These are phyloP conservation scores for Auriscalpium vulgare DNA, from an alignment of 768 basidiomycete genomes.

Conservation along the genomic window DNA sequence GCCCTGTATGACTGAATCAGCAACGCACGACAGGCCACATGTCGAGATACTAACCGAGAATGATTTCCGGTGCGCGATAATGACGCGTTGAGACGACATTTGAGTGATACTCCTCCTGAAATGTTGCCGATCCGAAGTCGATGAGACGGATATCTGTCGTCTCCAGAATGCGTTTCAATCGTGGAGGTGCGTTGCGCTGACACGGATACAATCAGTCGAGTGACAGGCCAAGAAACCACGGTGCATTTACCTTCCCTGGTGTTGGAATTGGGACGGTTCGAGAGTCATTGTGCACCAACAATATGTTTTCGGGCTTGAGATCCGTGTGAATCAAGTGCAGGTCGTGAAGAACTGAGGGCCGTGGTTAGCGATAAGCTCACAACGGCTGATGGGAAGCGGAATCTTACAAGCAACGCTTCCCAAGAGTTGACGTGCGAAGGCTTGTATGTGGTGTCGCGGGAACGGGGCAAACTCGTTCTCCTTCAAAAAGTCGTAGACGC, in stretches of 20 bases:
- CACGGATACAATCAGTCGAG: constrained; percentile 9
- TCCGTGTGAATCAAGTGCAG: constrained; percentile 93
- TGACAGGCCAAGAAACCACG: not conserved
- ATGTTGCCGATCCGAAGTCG: constrained; percentile 98
- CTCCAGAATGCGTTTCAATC: constrained; percentile 69
- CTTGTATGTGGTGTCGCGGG: constrained; percentile 92
- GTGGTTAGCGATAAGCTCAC: constrained; percentile 9
- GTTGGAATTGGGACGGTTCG: constrained; percentile 50
- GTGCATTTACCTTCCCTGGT: constrained; percentile 51
- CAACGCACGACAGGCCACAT: not conserved
- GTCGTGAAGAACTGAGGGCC: constrained; percentile 73
- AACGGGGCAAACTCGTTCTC: constrained; percentile 96
- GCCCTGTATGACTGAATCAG: constrained; percentile 41
- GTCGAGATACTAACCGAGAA: constrained; percentile 58
- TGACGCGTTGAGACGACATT: constrained; percentile 97
- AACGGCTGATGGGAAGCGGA: constrained; percentile 14
- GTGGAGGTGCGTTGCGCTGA: constrained; percentile 58
- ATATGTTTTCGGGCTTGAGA: constrained; percentile 97
- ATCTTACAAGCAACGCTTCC: constrained; percentile 87
- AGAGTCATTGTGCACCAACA: constrained; percentile 83
- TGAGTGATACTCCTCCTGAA: constrained; percentile 96
- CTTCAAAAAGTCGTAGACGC: constrained; percentile 98
- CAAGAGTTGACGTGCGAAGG: constrained; percentile 86
- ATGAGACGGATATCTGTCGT: constrained; percentile 92
- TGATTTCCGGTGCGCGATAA: constrained; percentile 98